phyloP scores from a whole-genome alignment of 1,139 yeast genomes.

The Kodamaea arcana region DNA sequence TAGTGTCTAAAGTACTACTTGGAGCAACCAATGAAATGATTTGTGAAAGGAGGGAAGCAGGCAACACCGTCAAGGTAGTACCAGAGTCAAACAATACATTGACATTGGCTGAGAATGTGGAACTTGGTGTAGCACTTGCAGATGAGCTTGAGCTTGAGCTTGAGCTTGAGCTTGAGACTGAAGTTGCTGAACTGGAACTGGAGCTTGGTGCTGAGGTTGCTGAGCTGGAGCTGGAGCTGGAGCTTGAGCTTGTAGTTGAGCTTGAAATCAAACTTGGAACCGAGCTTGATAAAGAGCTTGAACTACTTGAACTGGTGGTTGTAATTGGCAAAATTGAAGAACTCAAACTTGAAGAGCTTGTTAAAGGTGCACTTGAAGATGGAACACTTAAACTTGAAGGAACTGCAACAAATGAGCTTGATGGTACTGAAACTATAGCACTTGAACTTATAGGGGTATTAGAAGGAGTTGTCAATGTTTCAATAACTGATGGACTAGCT shows the following conservation, averaged over 20 bases:
- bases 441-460: background rate
- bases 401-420: background rate
- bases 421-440: background rate
- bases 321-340: too few species aligned
- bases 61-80: conserved; percentile 32
- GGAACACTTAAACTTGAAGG: too few species aligned
- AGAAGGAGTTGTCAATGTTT: too few species aligned
- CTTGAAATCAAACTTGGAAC: too few species aligned
- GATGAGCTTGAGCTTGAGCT: background rate
- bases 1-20: conserved; percentile 15
- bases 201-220: background rate
- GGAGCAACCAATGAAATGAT: conserved; percentile 16
- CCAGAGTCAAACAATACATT: conserved; percentile 39
- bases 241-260: background rate
- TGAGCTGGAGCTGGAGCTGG: background rate
- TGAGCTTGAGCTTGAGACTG: background rate
- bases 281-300: background rate
- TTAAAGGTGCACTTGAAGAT: background rate
- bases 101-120: conserved; percentile 7
- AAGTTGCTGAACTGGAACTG: background rate
- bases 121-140: background rate
- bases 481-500: too few species aligned
- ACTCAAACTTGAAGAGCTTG: background rate
- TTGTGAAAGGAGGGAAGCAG: conserved; percentile 14
- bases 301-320: background rate